Base-by-base conservation (phyloP, 129 eudicot genomes). In the Ambrosia artemisiifolia region DNA sequence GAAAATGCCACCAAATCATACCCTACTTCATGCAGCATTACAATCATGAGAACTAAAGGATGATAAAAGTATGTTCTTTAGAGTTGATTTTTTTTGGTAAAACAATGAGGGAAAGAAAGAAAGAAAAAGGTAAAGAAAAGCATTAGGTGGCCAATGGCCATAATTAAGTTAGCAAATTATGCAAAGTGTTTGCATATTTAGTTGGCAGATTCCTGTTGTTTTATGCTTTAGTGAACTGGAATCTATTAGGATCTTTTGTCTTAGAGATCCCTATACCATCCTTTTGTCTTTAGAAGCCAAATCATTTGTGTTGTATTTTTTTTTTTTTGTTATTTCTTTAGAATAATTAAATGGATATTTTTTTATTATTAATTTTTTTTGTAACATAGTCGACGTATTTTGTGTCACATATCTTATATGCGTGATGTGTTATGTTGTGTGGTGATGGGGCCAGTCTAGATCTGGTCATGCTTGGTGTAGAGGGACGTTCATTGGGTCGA, bases 211-310 rank as follows among this genome's bases (percentile, higher is more conserved):
- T 17, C 59, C 43, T 38, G 44, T 40, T 53, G 11, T 17, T 53
- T 17, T 53, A 53, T 53, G 59, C 59, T 53, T 17, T 7, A n/a
- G 30, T 53, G 59, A 53, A 17, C 24, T 53, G 59, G 59, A 53
- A 53, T 53, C 59, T 53, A 16, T 53, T 17, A 53, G 59, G 59
- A 53, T 53, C 59, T 53, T 53, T 53, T 53, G 32, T 53, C 59
- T 7, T 53, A 7, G 30, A 53, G 59, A 53, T 53, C 28, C 59
- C 17, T 53, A 30, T 53, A 53, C 59, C 11, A 53, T 17, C 24
- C 59, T 17, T 53, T 53, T 53, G 59, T 53, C 59, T 18, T 53
- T 53, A 53, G 59, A 53, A 17, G 32, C 59, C 20, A 17, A 18
- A 53, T 53, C 19, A 17, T 18, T 53, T 53, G 59, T 53, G 19